Conservation (phyloP, 257 asterid species). For the Fraxinus anomala region DNA sequence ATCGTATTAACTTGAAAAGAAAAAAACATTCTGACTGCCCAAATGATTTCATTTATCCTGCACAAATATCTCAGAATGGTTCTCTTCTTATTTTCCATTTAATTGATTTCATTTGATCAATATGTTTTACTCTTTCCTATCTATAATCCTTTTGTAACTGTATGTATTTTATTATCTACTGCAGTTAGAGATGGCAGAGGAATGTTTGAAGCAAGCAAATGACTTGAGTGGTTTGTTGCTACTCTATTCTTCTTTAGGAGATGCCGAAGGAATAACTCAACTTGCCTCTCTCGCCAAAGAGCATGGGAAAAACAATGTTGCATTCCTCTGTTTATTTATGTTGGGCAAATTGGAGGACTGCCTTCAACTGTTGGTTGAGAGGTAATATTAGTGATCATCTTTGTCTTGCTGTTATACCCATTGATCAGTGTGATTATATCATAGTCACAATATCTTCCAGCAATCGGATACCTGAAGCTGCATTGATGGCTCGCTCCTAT, state of each 20-base stretch:
- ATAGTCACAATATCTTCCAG: constrained; percentile 45
- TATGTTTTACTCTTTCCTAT: not conserved
- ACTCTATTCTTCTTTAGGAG: constrained; percentile 85
- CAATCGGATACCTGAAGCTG: constrained; percentile 99
- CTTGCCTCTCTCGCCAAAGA: constrained; percentile 81
- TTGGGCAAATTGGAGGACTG: constrained; percentile 93
- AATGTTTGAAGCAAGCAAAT: constrained; percentile 87
- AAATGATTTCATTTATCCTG: not conserved
- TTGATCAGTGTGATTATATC: constrained; percentile 14
- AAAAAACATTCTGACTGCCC: not conserved
- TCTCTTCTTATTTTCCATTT: not conserved
- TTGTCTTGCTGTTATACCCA: constrained; percentile 21
- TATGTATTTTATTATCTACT: constrained; percentile 15
- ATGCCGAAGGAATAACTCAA: constrained; percentile 75
- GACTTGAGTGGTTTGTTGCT: constrained; percentile 93
- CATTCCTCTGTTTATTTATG: constrained; percentile 92
- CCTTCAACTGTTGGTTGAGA: constrained; percentile 89
- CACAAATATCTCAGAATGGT: not conserved
- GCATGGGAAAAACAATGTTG: constrained; percentile 92
- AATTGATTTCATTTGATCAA: constrained; percentile 9
- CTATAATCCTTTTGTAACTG: no score
- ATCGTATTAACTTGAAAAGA: not conserved
- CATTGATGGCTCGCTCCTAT: constrained; percentile 98
- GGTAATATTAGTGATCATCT: constrained; percentile 45
- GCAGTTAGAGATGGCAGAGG: constrained; percentile 93